Evolutionary conservation across 495 filamentous ascomycete genomes (phyloP).

Genomic region (Cairneyella variabilis): DNA sequence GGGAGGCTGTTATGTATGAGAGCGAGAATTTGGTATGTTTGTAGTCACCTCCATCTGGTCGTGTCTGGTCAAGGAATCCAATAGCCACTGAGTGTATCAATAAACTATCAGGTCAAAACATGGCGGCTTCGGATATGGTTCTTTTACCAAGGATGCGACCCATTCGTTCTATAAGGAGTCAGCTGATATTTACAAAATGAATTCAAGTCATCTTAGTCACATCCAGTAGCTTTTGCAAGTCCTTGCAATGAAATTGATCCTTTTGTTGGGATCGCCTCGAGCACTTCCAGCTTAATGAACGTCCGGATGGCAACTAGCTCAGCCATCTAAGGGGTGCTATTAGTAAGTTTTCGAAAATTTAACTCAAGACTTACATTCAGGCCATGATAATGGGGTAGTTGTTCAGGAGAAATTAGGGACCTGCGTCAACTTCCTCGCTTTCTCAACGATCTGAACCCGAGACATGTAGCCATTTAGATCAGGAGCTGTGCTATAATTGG

Average conservation of each 20-base stretch:
- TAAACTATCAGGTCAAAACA: background rate
- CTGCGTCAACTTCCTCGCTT: slow-evolving; percentile 17
- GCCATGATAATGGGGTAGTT: slow-evolving; percentile 22
- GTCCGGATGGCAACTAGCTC: slow-evolving; percentile 23
- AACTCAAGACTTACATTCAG: slow-evolving; percentile 11
- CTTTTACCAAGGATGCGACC: slow-evolving; percentile 16
- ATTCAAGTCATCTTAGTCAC: background rate
- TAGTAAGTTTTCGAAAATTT: background rate
- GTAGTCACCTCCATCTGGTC: slow-evolving; percentile 8
- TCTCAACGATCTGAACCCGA: slow-evolving; percentile 14
- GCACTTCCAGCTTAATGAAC: slow-evolving; percentile 22
- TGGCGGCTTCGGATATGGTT: background rate
- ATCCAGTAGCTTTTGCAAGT: background rate
- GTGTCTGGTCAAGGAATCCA: slow-evolving; percentile 26
- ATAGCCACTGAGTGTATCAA: slow-evolving; percentile 8
- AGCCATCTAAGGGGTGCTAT: slow-evolving; percentile 18
- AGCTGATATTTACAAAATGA: background rate
- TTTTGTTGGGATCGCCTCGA: slow-evolving; percentile 19
- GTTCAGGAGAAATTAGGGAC: slow-evolving; percentile 13
- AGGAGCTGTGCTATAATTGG: slow-evolving; percentile 11
- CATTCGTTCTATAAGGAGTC: slow-evolving; percentile 23
- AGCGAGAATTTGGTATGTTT: slow-evolving; percentile 23
- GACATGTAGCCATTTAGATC: slow-evolving; percentile 19
- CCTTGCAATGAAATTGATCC: slow-evolving; percentile 13
- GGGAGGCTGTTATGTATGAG: slow-evolving; percentile 15